Base-by-base conservation (phyloP, 2,329 filamentous ascomycete species). In the Neofusicoccum ribis region DNA sequence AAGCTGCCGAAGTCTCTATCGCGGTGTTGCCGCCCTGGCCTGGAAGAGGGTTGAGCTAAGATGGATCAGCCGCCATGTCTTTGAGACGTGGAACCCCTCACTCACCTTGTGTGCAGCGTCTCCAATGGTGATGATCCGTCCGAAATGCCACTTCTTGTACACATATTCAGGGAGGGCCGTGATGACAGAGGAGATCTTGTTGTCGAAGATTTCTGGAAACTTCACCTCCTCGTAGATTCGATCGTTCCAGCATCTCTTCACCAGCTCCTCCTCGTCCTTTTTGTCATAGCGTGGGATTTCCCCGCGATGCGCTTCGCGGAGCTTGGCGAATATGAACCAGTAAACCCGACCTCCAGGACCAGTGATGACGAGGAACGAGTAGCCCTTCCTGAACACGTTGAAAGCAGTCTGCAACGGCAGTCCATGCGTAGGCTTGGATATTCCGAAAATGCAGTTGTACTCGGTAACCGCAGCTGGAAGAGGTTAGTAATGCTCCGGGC, bases 61-160 rank as follows among this genome's bases (percentile, higher is more conserved):
- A 23, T 23, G 23, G 23, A 23, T 23, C 23, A 23, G 23, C 23
- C 3, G 3, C 23, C 23, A 23, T 23, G 23, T 23, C 23, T 23
- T 23, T 23, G 23, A 23, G 0, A 23, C 23, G 3, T 23, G 23
- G 23, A 23, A 23, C 23, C 23, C 23, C 23, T 23, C 23, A 23
- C 23, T 3, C 23, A 75, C 77, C 72, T 81, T 82, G 66, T 82
- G 79, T 3, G 74, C 77, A 0, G 79, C 72, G 66, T 82, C 80
- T 0, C 79, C 80, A 9, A 82, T 72, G 1, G 74, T 70, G 1
- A 81, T 71, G 3, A 79, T 74, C 11, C 80, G 70, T 12, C 74
- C 71, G 44, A 73, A 79, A 56, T 78, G 72, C 76, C 80, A 81
- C 41, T 73, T 71, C 12, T 74, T 67, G 14, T 78, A 73, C 0